A percentile compares a stretch with the other conserved stretches of the same genome.
These are phyloP conservation scores for Scorias spongiosa DNA, from an alignment of 2,329 filamentous ascomycete species.

Conservation along the genomic window DNA sequence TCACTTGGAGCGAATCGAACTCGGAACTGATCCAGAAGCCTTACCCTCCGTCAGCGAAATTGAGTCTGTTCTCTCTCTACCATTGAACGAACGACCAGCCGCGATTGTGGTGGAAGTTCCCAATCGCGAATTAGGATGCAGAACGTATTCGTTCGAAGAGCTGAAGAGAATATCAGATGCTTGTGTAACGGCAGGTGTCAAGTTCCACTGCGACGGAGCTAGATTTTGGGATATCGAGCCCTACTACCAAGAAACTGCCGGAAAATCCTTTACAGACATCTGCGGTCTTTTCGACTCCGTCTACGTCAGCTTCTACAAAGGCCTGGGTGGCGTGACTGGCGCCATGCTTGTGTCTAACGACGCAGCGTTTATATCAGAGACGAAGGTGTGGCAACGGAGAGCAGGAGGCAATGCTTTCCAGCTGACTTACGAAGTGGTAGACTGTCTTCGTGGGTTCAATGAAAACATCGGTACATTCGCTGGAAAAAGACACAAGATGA, in stretches of 20 bases:
- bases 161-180: slow-evolving; percentile 7
- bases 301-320: slow-evolving; percentile 12
- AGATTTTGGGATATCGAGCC: slow-evolving; percentile 14
- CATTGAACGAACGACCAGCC: slow-evolving; percentile 5
- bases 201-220: slow-evolving; percentile 11
- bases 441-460: slow-evolving; percentile 10
- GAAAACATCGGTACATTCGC: slow-evolving; percentile 9
- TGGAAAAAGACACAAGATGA: slow-evolving; percentile 8
- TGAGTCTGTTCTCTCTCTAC: slow-evolving; percentile 2
- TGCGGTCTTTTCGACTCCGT: slow-evolving; percentile 7
- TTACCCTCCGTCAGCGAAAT: slow-evolving; percentile 9
- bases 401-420: slow-evolving; percentile 9
- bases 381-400: slow-evolving; percentile 10
- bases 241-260: slow-evolving; percentile 7
- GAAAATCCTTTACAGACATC: slow-evolving; percentile 9
- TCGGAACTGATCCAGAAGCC: slow-evolving; percentile 3
- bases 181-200: slow-evolving; percentile 6
- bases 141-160: slow-evolving; percentile 9
- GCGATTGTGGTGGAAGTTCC: slow-evolving; percentile 10
- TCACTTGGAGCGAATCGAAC: slow-evolving; percentile 5
- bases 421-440: slow-evolving; percentile 7
- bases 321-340: slow-evolving; percentile 6
- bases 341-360: slow-evolving; percentile 9
- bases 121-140: slow-evolving; percentile 10
- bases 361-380: slow-evolving; percentile 5